Evolutionary conservation across 2,329 filamentous ascomycete species (phyloP).

Genomic region (Talaromyces funiculosus): DNA sequence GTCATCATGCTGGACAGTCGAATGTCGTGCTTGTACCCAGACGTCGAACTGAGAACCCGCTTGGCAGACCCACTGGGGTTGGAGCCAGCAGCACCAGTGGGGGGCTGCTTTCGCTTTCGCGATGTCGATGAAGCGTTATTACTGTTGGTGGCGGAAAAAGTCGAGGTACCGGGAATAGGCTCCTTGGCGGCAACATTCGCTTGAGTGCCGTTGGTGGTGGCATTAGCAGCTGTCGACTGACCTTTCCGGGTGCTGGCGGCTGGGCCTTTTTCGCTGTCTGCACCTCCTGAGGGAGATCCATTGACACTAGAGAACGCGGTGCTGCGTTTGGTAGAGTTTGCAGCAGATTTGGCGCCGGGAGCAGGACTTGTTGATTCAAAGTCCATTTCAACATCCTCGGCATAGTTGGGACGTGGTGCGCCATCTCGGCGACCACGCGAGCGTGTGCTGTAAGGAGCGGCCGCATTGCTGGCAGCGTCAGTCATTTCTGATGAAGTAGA

Average conservation of each 20-base stretch:
- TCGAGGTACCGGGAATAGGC: constrained; percentile 53
- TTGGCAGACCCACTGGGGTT: constrained; percentile 28
- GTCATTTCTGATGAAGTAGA: constrained; percentile 37
- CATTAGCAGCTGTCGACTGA: constrained; percentile 14
- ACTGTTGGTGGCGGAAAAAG: constrained; percentile 46
- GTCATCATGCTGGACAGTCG: constrained; percentile 78
- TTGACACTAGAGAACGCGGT: constrained; percentile 19
- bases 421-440: constrained; percentile 76
- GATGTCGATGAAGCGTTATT: constrained; percentile 48
- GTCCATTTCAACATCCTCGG: constrained; percentile 87
- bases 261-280: constrained; percentile 35
- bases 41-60: constrained; percentile 31
- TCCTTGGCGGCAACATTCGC: constrained; percentile 35
- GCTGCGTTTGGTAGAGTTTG: constrained; percentile 22
- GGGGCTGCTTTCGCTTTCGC: constrained; percentile 80
- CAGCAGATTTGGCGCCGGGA: constrained; percentile 22
- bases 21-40: constrained; percentile 24
- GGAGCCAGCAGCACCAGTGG: constrained; percentile 27
- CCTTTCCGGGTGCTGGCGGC: constrained; percentile 38
- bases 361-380: constrained; percentile 55
- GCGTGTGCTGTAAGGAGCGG: constrained; percentile 81
- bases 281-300: constrained; percentile 23
- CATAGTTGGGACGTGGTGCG: constrained; percentile 82
- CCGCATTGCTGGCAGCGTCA: constrained; percentile 40
- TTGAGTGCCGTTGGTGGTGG: constrained; percentile 28